Conservation (phyloP, 1,284 basidiomycete genomes). For the Phellopilus nigrolimitatus region DNA sequence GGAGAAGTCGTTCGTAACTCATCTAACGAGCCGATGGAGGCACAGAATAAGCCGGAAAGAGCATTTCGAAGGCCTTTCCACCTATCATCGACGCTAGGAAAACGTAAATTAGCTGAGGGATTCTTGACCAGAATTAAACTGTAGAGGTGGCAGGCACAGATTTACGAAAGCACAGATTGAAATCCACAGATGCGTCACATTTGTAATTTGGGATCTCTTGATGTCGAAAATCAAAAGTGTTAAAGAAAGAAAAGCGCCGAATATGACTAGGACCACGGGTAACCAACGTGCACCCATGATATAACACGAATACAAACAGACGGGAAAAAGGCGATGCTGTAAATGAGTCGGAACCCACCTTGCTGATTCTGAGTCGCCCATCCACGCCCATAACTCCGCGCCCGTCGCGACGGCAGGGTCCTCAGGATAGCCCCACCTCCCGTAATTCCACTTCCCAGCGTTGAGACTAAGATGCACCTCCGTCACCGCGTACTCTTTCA, state of each 20-base stretch:
- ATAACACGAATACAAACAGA: too few relatives aligned
- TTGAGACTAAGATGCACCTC: slow-evolving; percentile 87
- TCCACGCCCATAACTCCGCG: slow-evolving; percentile 89
- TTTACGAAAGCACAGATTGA: too few relatives aligned
- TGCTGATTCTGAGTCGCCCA: slow-evolving; percentile 52
- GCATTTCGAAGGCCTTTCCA: slow-evolving; percentile 88
- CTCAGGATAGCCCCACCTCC: slow-evolving; percentile 78
- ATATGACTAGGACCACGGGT: background rate
- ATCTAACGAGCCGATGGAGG: slow-evolving; percentile 78
- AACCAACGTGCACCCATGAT: too few relatives aligned
- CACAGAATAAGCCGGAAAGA: slow-evolving; percentile 91
- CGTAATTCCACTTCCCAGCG: slow-evolving; percentile 88
- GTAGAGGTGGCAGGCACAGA: too few relatives aligned
- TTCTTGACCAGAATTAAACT: slow-evolving; percentile 7
- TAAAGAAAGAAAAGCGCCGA: background rate
- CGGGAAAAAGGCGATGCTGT: too few relatives aligned
- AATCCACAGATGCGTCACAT: too few relatives aligned
- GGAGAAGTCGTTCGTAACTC: slow-evolving; percentile 68
- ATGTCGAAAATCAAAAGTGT: too few relatives aligned
- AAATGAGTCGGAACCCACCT: slow-evolving; percentile 36
- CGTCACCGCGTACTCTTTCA: slow-evolving; percentile 78
- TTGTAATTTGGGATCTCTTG: too few relatives aligned
- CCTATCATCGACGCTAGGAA: slow-evolving; percentile 58
- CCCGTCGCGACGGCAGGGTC: slow-evolving; percentile 77
- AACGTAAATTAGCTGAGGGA: background rate